Conservation (phyloP, 768 basidiomycete species). For the Suillus placidus region DNA sequence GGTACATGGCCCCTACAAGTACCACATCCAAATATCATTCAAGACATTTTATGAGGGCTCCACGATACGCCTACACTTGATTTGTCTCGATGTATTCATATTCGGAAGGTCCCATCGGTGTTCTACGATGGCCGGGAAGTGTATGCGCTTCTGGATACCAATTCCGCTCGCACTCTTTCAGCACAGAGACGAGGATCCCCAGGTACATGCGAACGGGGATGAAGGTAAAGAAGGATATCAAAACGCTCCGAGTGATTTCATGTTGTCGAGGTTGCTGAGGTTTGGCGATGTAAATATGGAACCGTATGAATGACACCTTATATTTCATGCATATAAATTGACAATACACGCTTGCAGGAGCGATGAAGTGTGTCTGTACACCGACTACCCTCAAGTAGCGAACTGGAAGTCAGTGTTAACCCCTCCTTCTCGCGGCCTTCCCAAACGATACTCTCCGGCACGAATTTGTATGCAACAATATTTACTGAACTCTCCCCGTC, state of each 20-base stretch:
- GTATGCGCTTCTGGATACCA: constrained; percentile 34
- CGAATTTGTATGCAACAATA: too few species aligned
- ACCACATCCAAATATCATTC: not conserved
- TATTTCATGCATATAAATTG: too few species aligned
- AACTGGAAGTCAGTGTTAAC: too few species aligned
- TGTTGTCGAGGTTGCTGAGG: constrained; percentile 44
- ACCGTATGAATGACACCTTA: too few species aligned
- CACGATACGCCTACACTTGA: not conserved
- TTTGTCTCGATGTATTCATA: constrained; percentile 18
- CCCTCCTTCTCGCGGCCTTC: too few species aligned
- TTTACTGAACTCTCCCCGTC: too few species aligned
- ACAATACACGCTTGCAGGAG: too few species aligned
- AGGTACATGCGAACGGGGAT: constrained; percentile 37
- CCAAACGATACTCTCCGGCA: too few species aligned
- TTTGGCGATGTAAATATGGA: too few species aligned
- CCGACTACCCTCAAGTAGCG: too few species aligned
- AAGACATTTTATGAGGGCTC: not conserved
- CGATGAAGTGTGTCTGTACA: too few species aligned
- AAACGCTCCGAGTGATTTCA: constrained; percentile 37
- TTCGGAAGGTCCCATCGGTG: constrained; percentile 16
- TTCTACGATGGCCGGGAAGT: constrained; percentile 29
- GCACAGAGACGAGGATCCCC: constrained; percentile 44
- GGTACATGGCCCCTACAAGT: not conserved
- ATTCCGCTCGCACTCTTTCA: constrained; percentile 48
- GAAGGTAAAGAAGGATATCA: constrained; percentile 15